Percentiles rank a stretch among this genome's conserved stretches.
phyloP scores from a whole-genome alignment of 768 basidiomycete species.

The Candolleomyces eurysporus region DNA sequence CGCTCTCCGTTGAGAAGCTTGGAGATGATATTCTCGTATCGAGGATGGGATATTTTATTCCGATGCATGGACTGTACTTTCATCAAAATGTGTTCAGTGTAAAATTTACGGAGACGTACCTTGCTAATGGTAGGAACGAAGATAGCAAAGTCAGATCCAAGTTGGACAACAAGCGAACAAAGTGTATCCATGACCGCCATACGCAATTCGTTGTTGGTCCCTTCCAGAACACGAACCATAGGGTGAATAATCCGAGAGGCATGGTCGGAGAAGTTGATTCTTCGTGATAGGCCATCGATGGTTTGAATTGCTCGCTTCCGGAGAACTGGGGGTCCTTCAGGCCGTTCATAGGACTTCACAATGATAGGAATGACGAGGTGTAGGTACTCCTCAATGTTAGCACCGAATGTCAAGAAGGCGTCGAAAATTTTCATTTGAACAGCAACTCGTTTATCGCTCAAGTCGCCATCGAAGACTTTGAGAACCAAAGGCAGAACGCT shows the following conservation, averaged over 20 bases:
- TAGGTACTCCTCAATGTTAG: conserved; percentile 96
- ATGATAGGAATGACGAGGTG: conserved; percentile 96
- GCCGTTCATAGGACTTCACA: conserved; percentile 84
- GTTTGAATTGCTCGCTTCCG: conserved; percentile 90
- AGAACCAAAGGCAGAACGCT: conserved; percentile 86
- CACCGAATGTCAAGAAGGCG: conserved; percentile 91
- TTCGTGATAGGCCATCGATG: conserved; percentile 83
- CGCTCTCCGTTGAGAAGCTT: conserved; percentile 92
- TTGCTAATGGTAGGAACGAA: conserved; percentile 98
- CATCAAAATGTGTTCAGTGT: neutral
- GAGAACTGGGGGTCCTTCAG: conserved; percentile 68
- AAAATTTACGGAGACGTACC: conserved; percentile 35
- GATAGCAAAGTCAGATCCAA: conserved; percentile 95
- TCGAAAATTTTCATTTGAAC: conserved; percentile 92
- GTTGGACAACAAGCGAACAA: conserved; percentile 87
- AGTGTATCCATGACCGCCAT: conserved; percentile 90
- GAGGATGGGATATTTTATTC: conserved; percentile 73
- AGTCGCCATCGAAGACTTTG: conserved; percentile 87
- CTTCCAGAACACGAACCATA: conserved; percentile 80
- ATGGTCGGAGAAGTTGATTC: conserved; percentile 97
- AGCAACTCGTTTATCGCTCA: conserved; percentile 71
- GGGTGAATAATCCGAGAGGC: conserved; percentile 97
- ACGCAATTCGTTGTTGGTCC: conserved; percentile 73
- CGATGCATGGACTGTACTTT: conserved; percentile 63
- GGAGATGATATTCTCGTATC: conserved; percentile 85